phyloP scores from a whole-genome alignment of 2,329 filamentous ascomycete species.

The Neocatenulostroma microsporum region DNA sequence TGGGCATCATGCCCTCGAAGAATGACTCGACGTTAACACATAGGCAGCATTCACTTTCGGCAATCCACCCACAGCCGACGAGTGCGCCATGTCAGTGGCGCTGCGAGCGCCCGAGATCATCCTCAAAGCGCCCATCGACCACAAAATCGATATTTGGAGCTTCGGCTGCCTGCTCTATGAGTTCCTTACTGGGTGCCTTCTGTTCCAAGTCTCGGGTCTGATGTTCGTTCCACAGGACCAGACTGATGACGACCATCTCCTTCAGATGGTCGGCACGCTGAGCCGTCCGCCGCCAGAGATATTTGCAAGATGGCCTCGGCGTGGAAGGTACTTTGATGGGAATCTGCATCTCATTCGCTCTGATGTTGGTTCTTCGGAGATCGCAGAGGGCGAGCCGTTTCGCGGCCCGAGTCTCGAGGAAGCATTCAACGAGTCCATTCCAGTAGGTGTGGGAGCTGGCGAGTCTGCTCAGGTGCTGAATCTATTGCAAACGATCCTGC shows the following conservation, averaged over 20 bases:
- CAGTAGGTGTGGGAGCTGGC: background rate
- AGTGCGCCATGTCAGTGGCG: constrained; percentile 1
- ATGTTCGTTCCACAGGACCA: background rate
- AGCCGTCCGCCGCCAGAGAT: background rate
- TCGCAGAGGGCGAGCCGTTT: background rate
- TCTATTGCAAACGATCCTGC: constrained; percentile 1
- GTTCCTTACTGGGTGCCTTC: constrained; percentile 11
- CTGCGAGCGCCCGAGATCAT: constrained; percentile 4
- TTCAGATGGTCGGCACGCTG: constrained; percentile 1
- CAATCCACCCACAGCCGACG: background rate
- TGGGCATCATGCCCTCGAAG: background rate
- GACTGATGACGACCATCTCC: constrained; percentile 1
- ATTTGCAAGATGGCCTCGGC: constrained; percentile 3
- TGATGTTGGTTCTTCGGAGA: background rate
- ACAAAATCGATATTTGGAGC: constrained; percentile 5
- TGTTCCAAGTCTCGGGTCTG: background rate
- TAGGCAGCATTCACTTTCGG: background rate
- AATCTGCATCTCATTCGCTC: constrained; percentile 1
- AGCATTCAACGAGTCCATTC: constrained; percentile 1
- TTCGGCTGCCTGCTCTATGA: constrained; percentile 8
- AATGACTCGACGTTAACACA: background rate
- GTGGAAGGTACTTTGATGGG: constrained; percentile 2
- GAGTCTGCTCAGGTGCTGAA: constrained; percentile 4
- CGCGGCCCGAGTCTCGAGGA: background rate
- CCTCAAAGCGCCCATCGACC: background rate